Evolutionary conservation across 371 early-diverging fungal genomes (phyloP), one percentile per base, ranked within the genome.

Genomic region (Mucor irregularis): DNA sequence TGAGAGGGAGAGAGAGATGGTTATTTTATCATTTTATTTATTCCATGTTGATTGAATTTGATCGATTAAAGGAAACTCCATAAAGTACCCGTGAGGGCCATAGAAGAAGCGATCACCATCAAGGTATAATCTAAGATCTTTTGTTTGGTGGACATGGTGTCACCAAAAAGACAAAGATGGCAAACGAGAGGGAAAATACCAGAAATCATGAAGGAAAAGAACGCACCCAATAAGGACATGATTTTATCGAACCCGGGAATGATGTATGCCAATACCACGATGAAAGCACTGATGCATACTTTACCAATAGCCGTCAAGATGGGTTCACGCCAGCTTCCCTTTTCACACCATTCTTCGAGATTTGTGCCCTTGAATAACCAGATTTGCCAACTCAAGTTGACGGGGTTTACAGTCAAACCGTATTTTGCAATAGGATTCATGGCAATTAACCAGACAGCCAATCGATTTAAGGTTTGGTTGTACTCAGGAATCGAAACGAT

Each of bases 401-500:
- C 80, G 3, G 91, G 91, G 10, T 73, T 75, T 10, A 87, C 34
- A 7, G 80, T 75, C n/a, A 91, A 63, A 1, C 85, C 84, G 52
- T 82, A 91, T 57, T 91, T 90, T 11, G 88, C 82, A 31, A 86
- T 64, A 0, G 91, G 90, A 48, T 88, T 89, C 45, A 89, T 49
- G 1, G 85, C 88, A 34, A 89, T 72, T 6, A 89, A 68, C 64
- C 72, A 80, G 14, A 89, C 59, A 8, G 82, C 83, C 9, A 84
- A 44, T 2, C 75, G 57, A 33, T 82, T 89, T n/a, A 88, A 57
- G 7, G 69, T 42, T 48, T 70, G 72, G 53, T 72, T 74, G 58
- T 84, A 88, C 17, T 69, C 72, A 8, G 84, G 80, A 24, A 83
- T 72, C 19, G 60, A 21, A 13, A 87, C 74, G 7, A 91, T 61